Evolutionary conservation across 2,329 filamentous ascomycete species (phyloP), one percentile per base, ranked within the genome.

Genomic region (Thelonectria olida): DNA sequence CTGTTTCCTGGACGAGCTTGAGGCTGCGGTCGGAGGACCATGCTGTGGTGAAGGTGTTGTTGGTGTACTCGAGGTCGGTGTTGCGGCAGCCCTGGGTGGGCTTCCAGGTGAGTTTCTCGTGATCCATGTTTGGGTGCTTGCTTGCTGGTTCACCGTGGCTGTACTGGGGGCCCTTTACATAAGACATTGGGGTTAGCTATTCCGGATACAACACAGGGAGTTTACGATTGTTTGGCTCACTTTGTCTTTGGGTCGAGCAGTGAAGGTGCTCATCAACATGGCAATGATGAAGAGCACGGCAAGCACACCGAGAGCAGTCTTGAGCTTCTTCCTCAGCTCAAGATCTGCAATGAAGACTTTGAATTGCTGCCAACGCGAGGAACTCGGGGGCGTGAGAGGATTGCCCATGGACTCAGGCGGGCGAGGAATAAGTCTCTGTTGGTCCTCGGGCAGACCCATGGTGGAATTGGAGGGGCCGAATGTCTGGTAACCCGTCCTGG

Each of bases 361-460:
- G 23, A 68, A 34, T n/a, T 74, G 74, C 49, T 63, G 67, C 73
- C 73, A 76, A 65, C 73, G 62, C 2, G 74, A 69, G 2, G 64
- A 58, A 36, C 58, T 5, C 28, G 10, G 53, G 52, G 53, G 71
- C 44, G 67, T 66, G 5, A 69, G 70, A 19, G 72, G 66, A 8
- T 66, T 74, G 36, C 79, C 76, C 78, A 84, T 84, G 61, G 81
- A 84, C 77, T 85, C 76, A 7, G 81, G 82, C 5, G 75, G 75
- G 42, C 74, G 68, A 27, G 73, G 70, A 55, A 85, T 74, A 4
- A 85, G 72, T 57, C 76, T 74, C 47, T 79, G 77, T 19, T 75
- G 73, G 67, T 86, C 83, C 38, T 79, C 75, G 2, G 73, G 67
- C 10, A 70, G 64, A 6, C 79, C 81, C 82, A 85, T 85, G 23